Evolutionary conservation across 768 basidiomycete species (phyloP).

Genomic region (Sarcodon sp.): DNA sequence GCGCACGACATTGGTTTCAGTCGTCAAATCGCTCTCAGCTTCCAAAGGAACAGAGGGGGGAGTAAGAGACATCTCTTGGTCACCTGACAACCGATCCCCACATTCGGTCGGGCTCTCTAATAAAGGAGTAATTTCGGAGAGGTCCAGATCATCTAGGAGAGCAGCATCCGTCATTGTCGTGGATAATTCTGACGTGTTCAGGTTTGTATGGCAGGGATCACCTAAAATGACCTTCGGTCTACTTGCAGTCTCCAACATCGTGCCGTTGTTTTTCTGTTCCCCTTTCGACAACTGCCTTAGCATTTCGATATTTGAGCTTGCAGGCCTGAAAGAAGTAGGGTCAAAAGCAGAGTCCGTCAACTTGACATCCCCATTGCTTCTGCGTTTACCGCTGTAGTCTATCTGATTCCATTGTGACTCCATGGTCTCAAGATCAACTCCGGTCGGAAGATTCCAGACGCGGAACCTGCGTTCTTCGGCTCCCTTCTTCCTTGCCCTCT

Average conservation of each 20-base stretch:
- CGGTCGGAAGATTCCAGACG: slow-evolving; percentile 35
- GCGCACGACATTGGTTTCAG: too few relatives aligned
- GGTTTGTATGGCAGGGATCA: neutral
- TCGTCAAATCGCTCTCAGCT: too few relatives aligned
- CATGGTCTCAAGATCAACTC: slow-evolving; percentile 22
- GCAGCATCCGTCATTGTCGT: neutral
- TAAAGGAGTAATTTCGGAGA: too few relatives aligned
- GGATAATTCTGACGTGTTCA: neutral
- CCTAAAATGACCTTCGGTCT: slow-evolving; percentile 25
- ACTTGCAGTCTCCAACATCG: slow-evolving; percentile 22
- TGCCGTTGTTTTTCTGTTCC: slow-evolving; percentile 29
- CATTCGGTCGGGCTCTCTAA: neutral
- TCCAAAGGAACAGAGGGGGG: neutral
- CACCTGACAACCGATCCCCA: neutral
- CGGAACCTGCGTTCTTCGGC: slow-evolving; percentile 31
- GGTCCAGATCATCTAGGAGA: too few relatives aligned
- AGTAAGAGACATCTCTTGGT: neutral
- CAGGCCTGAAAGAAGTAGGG: slow-evolving; percentile 21
- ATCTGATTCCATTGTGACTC: slow-evolving; percentile 29
- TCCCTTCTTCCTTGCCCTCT: slow-evolving; percentile 21
- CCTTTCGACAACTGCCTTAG: slow-evolving; percentile 34
- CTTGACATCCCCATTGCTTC: neutral
- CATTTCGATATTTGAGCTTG: slow-evolving; percentile 19
- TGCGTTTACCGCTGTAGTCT: slow-evolving; percentile 22
- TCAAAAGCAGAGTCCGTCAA: slow-evolving; percentile 8